A percentile compares a stretch with the other conserved stretches of the same genome.
phyloP scores from a whole-genome alignment of 1,139 yeast genomes.

The Wickerhamomyces sp. region DNA sequence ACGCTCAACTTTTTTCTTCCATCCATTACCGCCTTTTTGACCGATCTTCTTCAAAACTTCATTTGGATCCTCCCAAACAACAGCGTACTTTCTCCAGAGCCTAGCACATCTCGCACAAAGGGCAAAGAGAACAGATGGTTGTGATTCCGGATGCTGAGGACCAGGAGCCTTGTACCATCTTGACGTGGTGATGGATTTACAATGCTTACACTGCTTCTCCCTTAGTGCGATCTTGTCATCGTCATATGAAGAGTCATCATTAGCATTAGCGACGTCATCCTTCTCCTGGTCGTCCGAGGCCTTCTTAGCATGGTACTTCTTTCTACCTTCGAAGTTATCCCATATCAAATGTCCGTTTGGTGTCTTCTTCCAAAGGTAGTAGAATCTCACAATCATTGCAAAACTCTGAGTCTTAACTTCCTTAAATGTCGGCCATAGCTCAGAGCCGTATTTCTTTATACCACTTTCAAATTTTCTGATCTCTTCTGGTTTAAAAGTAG shows the following conservation, averaged over 20 bases:
- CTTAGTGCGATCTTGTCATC: constrained; percentile 17
- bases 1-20: constrained; percentile 61
- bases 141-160: constrained; percentile 33
- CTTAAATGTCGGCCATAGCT: constrained; percentile 66
- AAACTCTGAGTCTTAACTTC: constrained; percentile 65
- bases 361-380: constrained; percentile 90
- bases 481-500: constrained; percentile 65
- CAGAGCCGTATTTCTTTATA: constrained; percentile 71
- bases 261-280: constrained; percentile 23
- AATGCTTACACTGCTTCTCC: constrained; percentile 40
- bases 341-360: constrained; percentile 68
- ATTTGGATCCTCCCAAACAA: constrained; percentile 79
- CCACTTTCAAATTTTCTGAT: constrained; percentile 68
- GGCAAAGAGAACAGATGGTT: constrained; percentile 39
- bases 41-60: constrained; percentile 54
- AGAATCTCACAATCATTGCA: constrained; percentile 77
- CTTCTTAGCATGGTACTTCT: constrained; percentile 37
- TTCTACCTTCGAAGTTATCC: constrained; percentile 78
- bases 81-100: constrained; percentile 87
- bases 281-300: constrained; percentile 33
- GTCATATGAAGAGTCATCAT: constrained; percentile 38
- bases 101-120: constrained; percentile 84
- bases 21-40: constrained; percentile 41
- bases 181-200: constrained; percentile 46
- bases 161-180: constrained; percentile 79